A percentile compares a stretch with the other conserved stretches of the same genome.
Conservation (phyloP, 495 filamentous ascomycete genomes). For the Penicillium riverlandense region DNA sequence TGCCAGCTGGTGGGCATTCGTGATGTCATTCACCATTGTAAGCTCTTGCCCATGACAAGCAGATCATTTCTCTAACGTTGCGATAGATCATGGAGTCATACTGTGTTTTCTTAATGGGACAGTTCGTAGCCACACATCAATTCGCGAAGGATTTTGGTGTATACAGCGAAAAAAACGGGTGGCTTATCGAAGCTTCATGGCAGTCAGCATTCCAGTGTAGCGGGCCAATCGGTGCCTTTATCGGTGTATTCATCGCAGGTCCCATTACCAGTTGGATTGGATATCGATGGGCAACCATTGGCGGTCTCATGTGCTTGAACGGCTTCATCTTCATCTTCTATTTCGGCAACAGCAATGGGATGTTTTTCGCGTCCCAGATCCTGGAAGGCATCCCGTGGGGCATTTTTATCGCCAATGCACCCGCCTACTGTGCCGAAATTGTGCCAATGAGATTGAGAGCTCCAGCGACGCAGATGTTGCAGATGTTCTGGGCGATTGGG, state of each 20-base stretch:
- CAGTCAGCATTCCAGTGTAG: slow-evolving; percentile 38
- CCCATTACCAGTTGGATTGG: slow-evolving; percentile 39
- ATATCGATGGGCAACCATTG: slow-evolving; percentile 39
- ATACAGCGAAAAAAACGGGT: slow-evolving; percentile 6
- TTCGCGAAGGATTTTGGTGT: slow-evolving; percentile 31
- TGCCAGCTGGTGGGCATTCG: slow-evolving; percentile 43
- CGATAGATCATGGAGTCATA: slow-evolving; percentile 41
- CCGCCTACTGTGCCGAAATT: slow-evolving; percentile 39
- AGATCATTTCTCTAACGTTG: slow-evolving; percentile 20
- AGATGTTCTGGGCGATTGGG: slow-evolving; percentile 43
- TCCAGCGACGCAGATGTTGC: slow-evolving; percentile 38
- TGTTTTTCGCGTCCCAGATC: slow-evolving; percentile 38
- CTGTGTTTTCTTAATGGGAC: slow-evolving; percentile 36
- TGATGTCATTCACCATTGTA: slow-evolving; percentile 48
- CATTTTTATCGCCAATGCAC: slow-evolving; percentile 40
- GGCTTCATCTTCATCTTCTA: slow-evolving; percentile 41
- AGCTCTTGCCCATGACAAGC: slow-evolving; percentile 18
- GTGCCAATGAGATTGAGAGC: slow-evolving; percentile 37
- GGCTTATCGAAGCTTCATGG: slow-evolving; percentile 31
- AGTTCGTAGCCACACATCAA: slow-evolving; percentile 32
- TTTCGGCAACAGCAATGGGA: slow-evolving; percentile 29
- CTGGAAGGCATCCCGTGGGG: slow-evolving; percentile 44
- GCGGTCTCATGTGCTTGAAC: slow-evolving; percentile 35
- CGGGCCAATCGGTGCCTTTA: slow-evolving; percentile 35
- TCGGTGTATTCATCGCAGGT: slow-evolving; percentile 38